phyloP scores from a whole-genome alignment of 805 yeast species.

The Helenozyma rhizophorensis region DNA sequence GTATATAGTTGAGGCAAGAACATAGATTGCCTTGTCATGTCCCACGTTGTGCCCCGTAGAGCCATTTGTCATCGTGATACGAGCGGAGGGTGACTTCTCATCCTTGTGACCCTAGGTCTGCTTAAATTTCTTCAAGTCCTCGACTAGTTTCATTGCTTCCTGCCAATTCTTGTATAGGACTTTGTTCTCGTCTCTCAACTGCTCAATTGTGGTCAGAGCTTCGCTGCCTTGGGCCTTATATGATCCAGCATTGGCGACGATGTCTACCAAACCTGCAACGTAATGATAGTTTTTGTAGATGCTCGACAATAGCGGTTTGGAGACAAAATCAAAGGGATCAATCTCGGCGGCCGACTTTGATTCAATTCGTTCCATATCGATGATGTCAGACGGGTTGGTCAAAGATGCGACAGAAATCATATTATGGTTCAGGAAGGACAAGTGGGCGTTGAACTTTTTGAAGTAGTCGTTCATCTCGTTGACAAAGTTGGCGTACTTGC shows the following conservation, averaged over 20 bases:
- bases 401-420: constrained; percentile 9
- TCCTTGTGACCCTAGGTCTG: no score
- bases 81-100: no score
- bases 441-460: constrained; percentile 17
- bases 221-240: constrained; percentile 4
- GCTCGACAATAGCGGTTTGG: constrained; percentile 32
- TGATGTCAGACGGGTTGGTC: constrained; percentile 24
- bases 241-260: constrained; percentile 2
- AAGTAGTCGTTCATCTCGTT: constrained; percentile 26
- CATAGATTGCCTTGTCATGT: no score
- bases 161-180: constrained; percentile 33
- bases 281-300: constrained; percentile 33
- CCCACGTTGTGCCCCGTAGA: no score
- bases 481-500: constrained; percentile 30
- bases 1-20: no score
- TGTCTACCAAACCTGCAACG: constrained; percentile 14
- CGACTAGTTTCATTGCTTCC: constrained; percentile 35
- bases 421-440: constrained; percentile 1
- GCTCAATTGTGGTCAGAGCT: constrained; percentile 14
- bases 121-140: constrained; percentile 32
- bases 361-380: constrained; percentile 20
- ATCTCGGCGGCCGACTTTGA: constrained; percentile 21
- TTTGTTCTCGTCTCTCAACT: constrained; percentile 30
- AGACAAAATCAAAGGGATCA: constrained; percentile 31
- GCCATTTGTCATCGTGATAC: no score